Conservation (phyloP, 163 green algal genomes). For the Chlamydomonas reinhardtii region DNA sequence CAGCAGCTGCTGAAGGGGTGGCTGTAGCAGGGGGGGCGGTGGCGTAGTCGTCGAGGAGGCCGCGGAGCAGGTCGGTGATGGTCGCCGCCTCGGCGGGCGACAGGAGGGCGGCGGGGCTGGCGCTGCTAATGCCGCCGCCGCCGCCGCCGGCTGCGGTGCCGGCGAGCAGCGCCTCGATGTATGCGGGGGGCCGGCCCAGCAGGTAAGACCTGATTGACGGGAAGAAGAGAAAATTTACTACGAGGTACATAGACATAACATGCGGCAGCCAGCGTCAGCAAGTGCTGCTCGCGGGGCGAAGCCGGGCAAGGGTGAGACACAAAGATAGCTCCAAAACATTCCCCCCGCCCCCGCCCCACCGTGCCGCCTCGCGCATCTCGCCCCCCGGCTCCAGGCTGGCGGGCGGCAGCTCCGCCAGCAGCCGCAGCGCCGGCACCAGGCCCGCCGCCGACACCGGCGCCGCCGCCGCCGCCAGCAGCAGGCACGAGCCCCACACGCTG, state of each 20-base stretch:
- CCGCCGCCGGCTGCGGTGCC: neutral
- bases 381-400: slow-evolving; percentile 23
- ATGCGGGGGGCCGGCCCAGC: neutral
- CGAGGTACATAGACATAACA: no score
- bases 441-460: slow-evolving; percentile 3
- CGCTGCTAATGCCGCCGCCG: neutral
- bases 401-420: slow-evolving; percentile 36
- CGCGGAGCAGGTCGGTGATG: neutral
- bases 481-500: slow-evolving; percentile 18
- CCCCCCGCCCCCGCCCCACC: neutral
- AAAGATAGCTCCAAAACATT: no score
- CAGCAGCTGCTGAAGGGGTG: neutral
- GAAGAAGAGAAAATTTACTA: no score
- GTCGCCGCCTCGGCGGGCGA: neutral
- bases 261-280: no score
- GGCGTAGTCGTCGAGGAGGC: neutral
- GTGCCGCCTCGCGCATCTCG: slow-evolving; percentile 16
- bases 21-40: no score
- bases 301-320: no score
- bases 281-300: no score
- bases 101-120: neutral
- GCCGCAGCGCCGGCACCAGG: slow-evolving; percentile 1
- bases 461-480: slow-evolving; percentile 13
- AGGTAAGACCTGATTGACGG: slow-evolving; percentile 14
- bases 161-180: neutral